Percentiles rank a stretch among this genome's conserved stretches.
These are phyloP conservation scores for Huntiella moniliformis DNA, from an alignment of 2,329 filamentous ascomycete species.

Conservation along the genomic window DNA sequence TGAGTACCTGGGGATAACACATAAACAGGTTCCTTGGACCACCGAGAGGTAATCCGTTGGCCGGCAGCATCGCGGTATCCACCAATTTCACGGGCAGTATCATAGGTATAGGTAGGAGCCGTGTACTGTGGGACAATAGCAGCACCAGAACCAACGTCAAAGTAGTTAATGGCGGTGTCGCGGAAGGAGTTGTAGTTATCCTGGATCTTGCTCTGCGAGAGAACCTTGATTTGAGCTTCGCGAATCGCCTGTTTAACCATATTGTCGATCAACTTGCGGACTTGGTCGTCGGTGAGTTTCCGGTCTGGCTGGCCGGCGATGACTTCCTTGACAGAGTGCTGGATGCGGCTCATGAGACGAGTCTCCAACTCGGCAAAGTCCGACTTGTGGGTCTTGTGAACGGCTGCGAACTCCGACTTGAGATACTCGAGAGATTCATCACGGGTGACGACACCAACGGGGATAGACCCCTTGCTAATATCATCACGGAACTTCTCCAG, in stretches of 20 bases:
- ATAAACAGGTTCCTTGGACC: constrained; percentile 21
- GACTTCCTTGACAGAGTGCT: constrained; percentile 11
- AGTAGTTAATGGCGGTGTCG: constrained; percentile 50
- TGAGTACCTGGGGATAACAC: constrained; percentile 57
- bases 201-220: constrained; percentile 28
- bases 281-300: constrained; percentile 22
- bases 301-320: constrained; percentile 11
- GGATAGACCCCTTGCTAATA: constrained; percentile 11
- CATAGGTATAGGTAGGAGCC: constrained; percentile 35
- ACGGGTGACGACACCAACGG: constrained; percentile 24
- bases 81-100: constrained; percentile 2
- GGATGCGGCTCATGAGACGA: constrained; percentile 18
- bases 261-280: constrained; percentile 23
- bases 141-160: constrained; percentile 47
- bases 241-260: constrained; percentile 26
- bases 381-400: constrained; percentile 22
- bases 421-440: constrained; percentile 30
- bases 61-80: constrained; percentile 12
- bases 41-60: neutral
- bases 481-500: constrained; percentile 20
- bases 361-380: constrained; percentile 22
- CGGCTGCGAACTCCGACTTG: constrained; percentile 20
- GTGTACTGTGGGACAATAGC: constrained; percentile 39
- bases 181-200: constrained; percentile 26
- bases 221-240: constrained; percentile 27